phyloP scores from a whole-genome alignment of 1,284 basidiomycete genomes.

The Ceratobasidium sp. region DNA sequence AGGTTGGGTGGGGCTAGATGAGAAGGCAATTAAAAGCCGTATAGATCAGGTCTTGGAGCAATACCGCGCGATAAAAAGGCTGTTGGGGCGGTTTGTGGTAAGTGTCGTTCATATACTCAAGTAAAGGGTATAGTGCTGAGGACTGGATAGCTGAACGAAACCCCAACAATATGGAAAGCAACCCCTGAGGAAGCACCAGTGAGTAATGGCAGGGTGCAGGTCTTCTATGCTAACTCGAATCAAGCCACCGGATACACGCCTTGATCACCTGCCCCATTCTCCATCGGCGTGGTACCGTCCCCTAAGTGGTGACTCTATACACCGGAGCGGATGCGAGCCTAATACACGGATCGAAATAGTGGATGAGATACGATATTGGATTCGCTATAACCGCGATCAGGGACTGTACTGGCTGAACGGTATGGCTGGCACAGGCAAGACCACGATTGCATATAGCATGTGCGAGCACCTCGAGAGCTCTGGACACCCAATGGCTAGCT shows the following conservation, averaged over 20 bases:
- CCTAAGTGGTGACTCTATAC: background rate
- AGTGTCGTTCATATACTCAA: background rate
- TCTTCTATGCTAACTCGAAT: too few relatives aligned
- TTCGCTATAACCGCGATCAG: background rate
- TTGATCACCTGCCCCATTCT: background rate
- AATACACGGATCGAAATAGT: background rate
- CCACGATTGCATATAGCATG: background rate
- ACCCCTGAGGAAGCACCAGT: background rate
- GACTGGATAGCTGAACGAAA: background rate
- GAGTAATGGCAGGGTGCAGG: background rate
- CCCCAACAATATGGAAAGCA: background rate
- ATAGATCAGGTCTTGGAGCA: background rate
- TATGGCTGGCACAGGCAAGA: background rate
- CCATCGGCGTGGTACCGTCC: background rate
- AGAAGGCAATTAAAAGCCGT: too few relatives aligned
- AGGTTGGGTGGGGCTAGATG: background rate
- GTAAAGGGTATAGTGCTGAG: background rate
- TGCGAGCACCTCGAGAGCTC: background rate
- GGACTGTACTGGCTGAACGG: conserved; percentile 1
- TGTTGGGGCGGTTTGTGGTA: background rate
- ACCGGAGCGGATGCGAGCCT: background rate
- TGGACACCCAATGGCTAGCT: background rate
- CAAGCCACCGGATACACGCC: background rate
- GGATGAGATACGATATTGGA: background rate
- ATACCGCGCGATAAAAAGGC: background rate